These are phyloP conservation scores for Parasarocladium wereldwijsianum DNA, from an alignment of 2,329 filamentous ascomycete genomes.

Conservation along the genomic window DNA sequence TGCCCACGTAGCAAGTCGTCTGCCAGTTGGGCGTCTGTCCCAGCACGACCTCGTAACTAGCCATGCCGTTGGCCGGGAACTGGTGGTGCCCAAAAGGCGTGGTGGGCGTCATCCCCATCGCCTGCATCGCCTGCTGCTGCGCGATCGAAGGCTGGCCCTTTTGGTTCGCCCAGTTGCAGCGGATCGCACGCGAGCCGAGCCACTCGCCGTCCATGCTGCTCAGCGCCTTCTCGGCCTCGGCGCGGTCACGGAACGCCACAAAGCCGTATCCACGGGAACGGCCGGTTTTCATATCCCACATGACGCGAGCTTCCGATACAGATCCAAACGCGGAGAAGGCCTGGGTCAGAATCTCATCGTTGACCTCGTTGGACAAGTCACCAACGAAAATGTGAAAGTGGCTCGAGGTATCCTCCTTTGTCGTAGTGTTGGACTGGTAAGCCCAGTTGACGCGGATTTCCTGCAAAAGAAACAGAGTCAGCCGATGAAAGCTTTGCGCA, in stretches of 20 bases:
- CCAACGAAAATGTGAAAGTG: constrained; percentile 99
- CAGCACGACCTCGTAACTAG: constrained; percentile 95
- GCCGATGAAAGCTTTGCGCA: constrained; percentile 2
- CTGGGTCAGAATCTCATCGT: constrained; percentile 84
- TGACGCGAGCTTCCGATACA: constrained; percentile 93
- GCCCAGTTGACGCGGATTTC: constrained; percentile 99
- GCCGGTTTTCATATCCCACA: constrained; percentile 99
- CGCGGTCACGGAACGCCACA: constrained; percentile 87
- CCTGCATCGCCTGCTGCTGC: constrained; percentile 91
- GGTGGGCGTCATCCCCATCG: constrained; percentile 96
- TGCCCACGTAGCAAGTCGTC: constrained; percentile 96
- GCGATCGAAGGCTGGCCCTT: constrained; percentile 99
- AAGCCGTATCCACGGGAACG: constrained; percentile 96
- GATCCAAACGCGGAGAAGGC: constrained; percentile 93
- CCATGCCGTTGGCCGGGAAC: constrained; percentile 90
- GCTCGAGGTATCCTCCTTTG: constrained; percentile 94
- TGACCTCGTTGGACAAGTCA: constrained; percentile 95
- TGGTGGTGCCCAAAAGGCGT: constrained; percentile 95
- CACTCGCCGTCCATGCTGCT: constrained; percentile 99
- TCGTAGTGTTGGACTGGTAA: constrained; percentile 87
- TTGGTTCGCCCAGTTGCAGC: constrained; percentile 99
- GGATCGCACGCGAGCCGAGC: constrained; percentile 94
- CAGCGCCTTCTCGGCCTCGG: constrained; percentile 88
- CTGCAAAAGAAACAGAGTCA: constrained; percentile 30
- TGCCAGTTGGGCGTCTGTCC: constrained; percentile 95